Evolutionary conservation across 176 grass and related monocot species (phyloP).

Genomic region (Lolium multiflorum): DNA sequence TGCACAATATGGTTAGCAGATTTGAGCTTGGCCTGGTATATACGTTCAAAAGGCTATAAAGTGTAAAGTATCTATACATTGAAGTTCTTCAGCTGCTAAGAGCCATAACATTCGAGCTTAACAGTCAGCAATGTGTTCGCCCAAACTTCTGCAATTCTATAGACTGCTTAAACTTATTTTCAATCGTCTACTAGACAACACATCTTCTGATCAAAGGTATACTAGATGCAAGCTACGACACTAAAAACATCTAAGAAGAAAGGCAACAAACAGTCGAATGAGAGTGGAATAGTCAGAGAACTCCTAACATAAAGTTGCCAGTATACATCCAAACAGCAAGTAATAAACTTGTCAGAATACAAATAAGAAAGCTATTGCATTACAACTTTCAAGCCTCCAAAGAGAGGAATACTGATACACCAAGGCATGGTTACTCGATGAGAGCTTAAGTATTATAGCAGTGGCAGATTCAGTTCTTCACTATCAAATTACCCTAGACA

Average conservation of each 20-base stretch:
- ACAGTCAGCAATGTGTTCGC: not conserved
- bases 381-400: constrained; percentile 23
- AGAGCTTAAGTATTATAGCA: not conserved
- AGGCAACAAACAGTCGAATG: not conserved
- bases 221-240: not conserved
- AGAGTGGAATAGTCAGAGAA: not conserved
- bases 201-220: not conserved
- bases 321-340: not conserved
- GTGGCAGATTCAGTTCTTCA: not conserved
- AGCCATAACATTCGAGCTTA: constrained; percentile 9
- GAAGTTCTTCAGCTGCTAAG: not conserved
- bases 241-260: not conserved
- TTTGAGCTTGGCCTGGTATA: not conserved
- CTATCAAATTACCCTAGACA: not conserved
- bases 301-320: not conserved
- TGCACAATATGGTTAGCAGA: not conserved
- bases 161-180: not conserved
- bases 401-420: constrained; percentile 13
- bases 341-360: not conserved
- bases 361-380: constrained; percentile 19
- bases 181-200: not conserved
- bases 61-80: not conserved
- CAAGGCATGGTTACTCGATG: not conserved
- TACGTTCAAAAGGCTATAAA: not conserved
- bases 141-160: not conserved